phyloP scores from a whole-genome alignment of 768 basidiomycete species.

The Leccinum disarticulatum region DNA sequence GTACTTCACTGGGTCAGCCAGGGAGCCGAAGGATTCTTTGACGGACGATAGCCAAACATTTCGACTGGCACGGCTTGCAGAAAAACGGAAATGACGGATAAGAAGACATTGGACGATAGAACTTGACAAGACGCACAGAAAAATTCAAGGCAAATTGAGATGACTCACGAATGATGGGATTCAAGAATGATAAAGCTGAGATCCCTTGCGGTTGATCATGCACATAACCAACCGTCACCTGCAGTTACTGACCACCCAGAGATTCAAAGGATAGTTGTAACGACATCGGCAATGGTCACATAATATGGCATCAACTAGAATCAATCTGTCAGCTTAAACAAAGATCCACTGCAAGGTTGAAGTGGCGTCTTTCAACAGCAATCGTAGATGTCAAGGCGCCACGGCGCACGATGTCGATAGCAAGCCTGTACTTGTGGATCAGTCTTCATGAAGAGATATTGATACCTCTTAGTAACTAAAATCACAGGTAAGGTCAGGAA shows the following conservation, averaged over 20 bases:
- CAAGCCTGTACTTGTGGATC: slow-evolving; percentile 21
- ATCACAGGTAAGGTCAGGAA: neutral
- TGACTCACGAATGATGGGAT: slow-evolving; percentile 34
- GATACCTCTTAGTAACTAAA: too few relatives aligned
- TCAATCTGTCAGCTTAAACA: slow-evolving; percentile 23
- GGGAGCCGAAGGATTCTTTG: slow-evolving; percentile 24
- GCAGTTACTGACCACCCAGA: too few relatives aligned
- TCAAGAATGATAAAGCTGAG: slow-evolving; percentile 37
- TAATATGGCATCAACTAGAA: neutral
- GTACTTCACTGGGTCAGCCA: slow-evolving; percentile 7
- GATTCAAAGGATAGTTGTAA: slow-evolving; percentile 33
- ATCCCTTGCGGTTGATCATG: slow-evolving; percentile 2
- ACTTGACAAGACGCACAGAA: slow-evolving; percentile 22
- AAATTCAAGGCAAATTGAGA: neutral
- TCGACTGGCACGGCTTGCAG: slow-evolving; percentile 29
- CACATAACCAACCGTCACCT: slow-evolving; percentile 9
- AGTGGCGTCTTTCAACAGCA: too few relatives aligned
- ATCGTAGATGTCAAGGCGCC: slow-evolving; percentile 1
- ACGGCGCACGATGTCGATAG: neutral
- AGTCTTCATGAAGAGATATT: too few relatives aligned
- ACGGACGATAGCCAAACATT: slow-evolving; percentile 36
- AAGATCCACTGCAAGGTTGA: slow-evolving; percentile 35
- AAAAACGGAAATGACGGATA: slow-evolving; percentile 28
- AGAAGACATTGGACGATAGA: slow-evolving; percentile 24
- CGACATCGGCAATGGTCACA: neutral